Conservation (phyloP, 2,329 filamentous ascomycete genomes). For the Clarireedia hainanense region DNA sequence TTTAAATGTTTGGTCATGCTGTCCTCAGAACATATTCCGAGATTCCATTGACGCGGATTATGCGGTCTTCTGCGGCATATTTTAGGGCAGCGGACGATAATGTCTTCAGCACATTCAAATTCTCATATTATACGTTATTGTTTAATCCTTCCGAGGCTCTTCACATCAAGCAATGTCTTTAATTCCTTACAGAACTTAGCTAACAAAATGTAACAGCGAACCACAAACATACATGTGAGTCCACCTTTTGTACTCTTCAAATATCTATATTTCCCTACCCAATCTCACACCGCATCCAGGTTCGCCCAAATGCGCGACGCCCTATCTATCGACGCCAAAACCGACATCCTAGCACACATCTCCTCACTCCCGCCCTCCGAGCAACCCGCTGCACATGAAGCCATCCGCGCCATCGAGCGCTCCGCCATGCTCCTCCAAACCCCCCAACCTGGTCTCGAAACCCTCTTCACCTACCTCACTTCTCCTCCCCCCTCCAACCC, state of each 20-base stretch:
- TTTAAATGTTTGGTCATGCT: too few species aligned
- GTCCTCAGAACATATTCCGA: too few species aligned
- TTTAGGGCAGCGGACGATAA: too few species aligned
- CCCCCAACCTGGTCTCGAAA: slow-evolving; percentile 70
- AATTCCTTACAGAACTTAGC: too few species aligned
- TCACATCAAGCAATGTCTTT: too few species aligned
- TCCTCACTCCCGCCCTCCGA: slow-evolving; percentile 57
- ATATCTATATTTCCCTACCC: neutral
- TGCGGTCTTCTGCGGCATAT: too few species aligned
- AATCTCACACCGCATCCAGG: slow-evolving; percentile 56
- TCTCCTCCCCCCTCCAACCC: slow-evolving; percentile 21
- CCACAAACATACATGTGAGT: slow-evolving; percentile 10
- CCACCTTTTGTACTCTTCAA: neutral
- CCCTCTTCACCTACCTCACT: slow-evolving; percentile 79
- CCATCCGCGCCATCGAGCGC: slow-evolving; percentile 73
- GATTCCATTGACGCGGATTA: too few species aligned
- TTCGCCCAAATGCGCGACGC: slow-evolving; percentile 76
- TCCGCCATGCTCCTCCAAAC: slow-evolving; percentile 71
- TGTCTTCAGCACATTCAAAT: too few species aligned
- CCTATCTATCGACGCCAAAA: slow-evolving; percentile 61
- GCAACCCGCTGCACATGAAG: slow-evolving; percentile 59
- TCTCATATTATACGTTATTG: too few species aligned
- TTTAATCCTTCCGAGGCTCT: too few species aligned
- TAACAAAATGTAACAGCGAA: neutral
- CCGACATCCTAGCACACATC: slow-evolving; percentile 87